A percentile compares a stretch with the other conserved stretches of the same genome.
Evolutionary conservation across 2,329 filamentous ascomycete genomes (phyloP).

Genomic region (Fusarium cyanostomum): DNA sequence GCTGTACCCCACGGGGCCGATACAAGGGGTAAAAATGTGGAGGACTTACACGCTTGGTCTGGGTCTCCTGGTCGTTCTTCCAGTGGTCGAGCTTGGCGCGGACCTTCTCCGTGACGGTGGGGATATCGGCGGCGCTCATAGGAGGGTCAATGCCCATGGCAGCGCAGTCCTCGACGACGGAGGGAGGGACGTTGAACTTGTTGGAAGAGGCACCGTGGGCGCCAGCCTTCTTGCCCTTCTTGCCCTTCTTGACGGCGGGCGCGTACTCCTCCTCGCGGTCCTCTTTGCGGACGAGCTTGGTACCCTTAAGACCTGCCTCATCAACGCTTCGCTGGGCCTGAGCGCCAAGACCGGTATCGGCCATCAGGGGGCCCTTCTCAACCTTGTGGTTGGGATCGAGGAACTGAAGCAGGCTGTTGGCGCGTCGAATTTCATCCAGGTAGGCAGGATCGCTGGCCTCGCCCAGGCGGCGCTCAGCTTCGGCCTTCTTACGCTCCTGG

Average conservation of each 20-base stretch:
- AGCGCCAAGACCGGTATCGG: constrained; percentile 78
- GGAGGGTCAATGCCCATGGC: constrained; percentile 89
- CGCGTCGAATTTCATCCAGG: constrained; percentile 89
- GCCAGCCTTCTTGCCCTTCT: constrained; percentile 77
- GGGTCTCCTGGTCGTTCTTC: constrained; percentile 88
- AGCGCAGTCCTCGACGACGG: constrained; percentile 89
- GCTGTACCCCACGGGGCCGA: not conserved
- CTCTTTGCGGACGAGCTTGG: constrained; percentile 84
- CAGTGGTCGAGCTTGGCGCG: constrained; percentile 91
- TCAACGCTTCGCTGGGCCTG: constrained; percentile 86
- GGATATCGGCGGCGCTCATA: constrained; percentile 84
- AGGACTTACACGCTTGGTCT: constrained; percentile 85
- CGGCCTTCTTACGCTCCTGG: constrained; percentile 78
- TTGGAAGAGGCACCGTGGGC: constrained; percentile 60
- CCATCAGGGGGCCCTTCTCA: constrained; percentile 73
- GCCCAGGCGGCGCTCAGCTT: constrained; percentile 78
- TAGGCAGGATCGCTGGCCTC: constrained; percentile 89
- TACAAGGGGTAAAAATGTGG: not conserved
- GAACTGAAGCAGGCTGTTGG: constrained; percentile 87
- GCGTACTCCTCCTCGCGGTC: constrained; percentile 89
- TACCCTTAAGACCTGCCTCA: constrained; percentile 84
- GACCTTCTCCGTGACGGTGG: constrained; percentile 83
- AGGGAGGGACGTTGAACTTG: constrained; percentile 84
- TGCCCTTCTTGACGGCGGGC: constrained; percentile 83
- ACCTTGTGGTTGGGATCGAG: constrained; percentile 79